Evolutionary conservation across 768 basidiomycete species (phyloP), one percentile per base, ranked within the genome.

Genomic region (Amanita thiersii): DNA sequence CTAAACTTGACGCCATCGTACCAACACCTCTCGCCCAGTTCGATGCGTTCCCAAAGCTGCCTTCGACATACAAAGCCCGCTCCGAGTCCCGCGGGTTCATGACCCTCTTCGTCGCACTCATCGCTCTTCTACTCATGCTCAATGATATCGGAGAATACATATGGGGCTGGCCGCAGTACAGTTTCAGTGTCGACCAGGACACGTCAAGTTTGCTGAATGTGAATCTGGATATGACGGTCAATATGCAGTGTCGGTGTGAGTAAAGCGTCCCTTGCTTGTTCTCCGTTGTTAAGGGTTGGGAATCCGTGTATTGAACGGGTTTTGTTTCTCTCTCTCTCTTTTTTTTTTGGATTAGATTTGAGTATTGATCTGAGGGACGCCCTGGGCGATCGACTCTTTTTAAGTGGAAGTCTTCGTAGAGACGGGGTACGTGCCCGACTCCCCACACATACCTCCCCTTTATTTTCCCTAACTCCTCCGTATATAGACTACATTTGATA

Each of bases 241-340:
- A 87, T 52, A 96, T 91, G 76, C 91, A 90, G 2, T 97, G 93
- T 63, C 69, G 73, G 61, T 89, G 92, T 94, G 59, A 62, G 90
- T 77, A 2, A 10, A 21, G 2, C 34, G 36, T n/a, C 4, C 35
- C 11, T 12, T 6, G 3, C 25, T 31, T 20, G 11, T 15, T 29
- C 1, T 36, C n/a, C 12, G 17, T 11, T 36, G 8, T 11, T 17
- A 9, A 9, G 12, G 3, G 15, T 28, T 20, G 35, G 33, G 29
- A 30, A 30, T 9, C 29, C 29, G 14, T 26, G 7, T 17, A 10
- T 38, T n/a, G n/a, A n/a, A n/a, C n/a, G n/a, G n/a, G n/a, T n/a
- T n/a, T n/a, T n/a, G n/a, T 11, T 17, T 23, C 11, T 11, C 6
- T 43, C 17, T 6, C 10, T 40, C 17, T 4, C 33, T 26, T 39